Evolutionary conservation across 2,329 filamentous ascomycete species (phyloP), one percentile per base, ranked within the genome.

Genomic region (Phaeosphaeriaceae sp.): DNA sequence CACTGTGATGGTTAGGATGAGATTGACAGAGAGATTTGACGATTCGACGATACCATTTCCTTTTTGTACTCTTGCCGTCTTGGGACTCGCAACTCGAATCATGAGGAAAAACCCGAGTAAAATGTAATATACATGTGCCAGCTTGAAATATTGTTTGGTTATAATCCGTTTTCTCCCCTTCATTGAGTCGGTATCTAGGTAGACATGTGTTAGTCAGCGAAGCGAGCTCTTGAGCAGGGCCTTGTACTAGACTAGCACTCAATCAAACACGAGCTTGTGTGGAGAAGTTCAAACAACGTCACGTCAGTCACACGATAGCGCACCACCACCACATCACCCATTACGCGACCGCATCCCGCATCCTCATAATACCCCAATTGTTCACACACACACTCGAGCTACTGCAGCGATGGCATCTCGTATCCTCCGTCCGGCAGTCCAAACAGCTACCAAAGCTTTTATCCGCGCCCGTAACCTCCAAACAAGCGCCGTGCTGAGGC

Each of bases 381-480:
- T n/a, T 6, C 3, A 12, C 34, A 34, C 34, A 34, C 36, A 6
- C 21, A 37, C 34, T 18, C 30, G 34, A 34, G 18, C 18, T 13
- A n/a, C 20, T 32, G 21, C 52, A 36, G 58, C 50, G 60, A 81
- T 81, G 79, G 75, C 77, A 54, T 75, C 75, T 46, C 74, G 73
- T 52, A 48, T 77, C 46, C 64, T 79, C 47, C 61, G 68, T 43
- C 70, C 74, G 52, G 69, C 72, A 48, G 66, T 74, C 58, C 74
- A 77, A 53, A 51, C 67, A 56, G 58, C 66, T 50, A 40, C 48
- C 28, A 50, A 46, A 52, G 56, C 54, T 46, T 55, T 58, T 56
- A 58, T 36, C 49, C 48, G 47, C 49, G 60, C 41, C 52, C 70
- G 50, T 63, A 68, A 58, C 68, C 77, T 78, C 67, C 73, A 77